A percentile compares a stretch with the other conserved stretches of the same genome.
phyloP scores from a whole-genome alignment of 2,329 filamentous ascomycete species.

The Fusarium tjaetaba region DNA sequence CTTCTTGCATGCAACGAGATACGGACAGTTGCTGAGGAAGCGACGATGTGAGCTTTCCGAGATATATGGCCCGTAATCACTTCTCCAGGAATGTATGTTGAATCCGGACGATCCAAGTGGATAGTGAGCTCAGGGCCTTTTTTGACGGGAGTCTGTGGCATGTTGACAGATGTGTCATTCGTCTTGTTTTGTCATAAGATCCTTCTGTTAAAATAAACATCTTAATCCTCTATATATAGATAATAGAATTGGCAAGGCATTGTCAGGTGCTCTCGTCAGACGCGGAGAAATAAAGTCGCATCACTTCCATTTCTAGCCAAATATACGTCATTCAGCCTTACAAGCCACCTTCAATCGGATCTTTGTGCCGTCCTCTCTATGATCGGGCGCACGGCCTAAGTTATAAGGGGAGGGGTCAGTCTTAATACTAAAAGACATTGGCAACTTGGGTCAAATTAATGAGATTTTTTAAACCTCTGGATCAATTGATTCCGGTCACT shows the following conservation, averaged over 20 bases:
- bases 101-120: not conserved
- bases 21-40: rapidly evolving
- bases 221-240: no score
- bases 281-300: not conserved
- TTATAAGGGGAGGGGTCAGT: no score
- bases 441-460: not conserved
- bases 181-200: not conserved
- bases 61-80: not conserved
- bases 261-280: not conserved
- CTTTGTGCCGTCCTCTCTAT: rapidly evolving
- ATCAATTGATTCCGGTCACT: not conserved
- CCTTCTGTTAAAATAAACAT: rapidly evolving
- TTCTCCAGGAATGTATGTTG: not conserved
- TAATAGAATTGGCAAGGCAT: rapidly evolving
- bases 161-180: rapidly evolving
- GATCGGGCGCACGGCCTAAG: not conserved
- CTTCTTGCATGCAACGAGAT: not conserved
- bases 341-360: not conserved
- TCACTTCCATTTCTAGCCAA: not conserved
- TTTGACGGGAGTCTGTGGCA: not conserved
- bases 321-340: not conserved
- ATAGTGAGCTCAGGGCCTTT: not conserved
- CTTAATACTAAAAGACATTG: not conserved
- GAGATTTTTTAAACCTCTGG: not conserved
- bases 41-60: not conserved